Evolutionary conservation across 495 filamentous ascomycete genomes (phyloP).

Genomic region (Neurospora sp.): DNA sequence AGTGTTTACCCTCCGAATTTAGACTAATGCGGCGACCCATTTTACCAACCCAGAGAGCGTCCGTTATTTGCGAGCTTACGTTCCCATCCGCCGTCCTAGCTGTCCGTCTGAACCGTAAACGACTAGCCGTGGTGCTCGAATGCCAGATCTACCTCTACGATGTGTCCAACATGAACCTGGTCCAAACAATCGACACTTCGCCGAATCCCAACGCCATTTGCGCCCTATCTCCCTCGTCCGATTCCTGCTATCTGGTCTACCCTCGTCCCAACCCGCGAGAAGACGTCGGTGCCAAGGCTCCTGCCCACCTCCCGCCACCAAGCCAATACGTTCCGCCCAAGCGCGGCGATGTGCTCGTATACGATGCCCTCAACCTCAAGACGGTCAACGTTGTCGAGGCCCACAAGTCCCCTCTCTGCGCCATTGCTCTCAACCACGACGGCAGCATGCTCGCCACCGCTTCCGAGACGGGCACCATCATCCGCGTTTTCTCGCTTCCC

Average conservation of each 20-base stretch:
- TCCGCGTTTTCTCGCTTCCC: conserved; percentile 87
- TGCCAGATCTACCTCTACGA: conserved; percentile 97
- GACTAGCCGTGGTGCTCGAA: conserved; percentile 85
- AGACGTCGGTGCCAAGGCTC: conserved; percentile 45
- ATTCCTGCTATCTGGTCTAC: conserved; percentile 88
- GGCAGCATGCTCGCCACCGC: conserved; percentile 91
- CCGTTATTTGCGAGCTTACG: conserved; percentile 96
- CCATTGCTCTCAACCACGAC: conserved; percentile 80
- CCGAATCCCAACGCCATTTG: conserved; percentile 88
- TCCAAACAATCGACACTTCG: conserved; percentile 83
- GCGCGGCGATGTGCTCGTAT: conserved; percentile 86
- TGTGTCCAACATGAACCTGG: conserved; percentile 92
- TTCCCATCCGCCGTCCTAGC: conserved; percentile 91
- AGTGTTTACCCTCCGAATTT: not conserved
- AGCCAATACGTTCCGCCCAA: conserved; percentile 67
- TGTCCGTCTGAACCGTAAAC: conserved; percentile 85
- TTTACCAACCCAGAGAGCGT: conserved; percentile 53
- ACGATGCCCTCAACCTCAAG: conserved; percentile 76
- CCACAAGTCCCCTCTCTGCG: conserved; percentile 84
- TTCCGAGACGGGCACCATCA: conserved; percentile 95
- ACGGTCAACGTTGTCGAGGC: conserved; percentile 90
- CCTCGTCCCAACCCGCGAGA: conserved; percentile 74
- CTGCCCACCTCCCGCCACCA: conserved; percentile 77
- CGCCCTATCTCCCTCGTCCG: conserved; percentile 87
- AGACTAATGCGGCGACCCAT: not conserved